Evolutionary conservation across 2,329 filamentous ascomycete species (phyloP), one percentile per base, ranked within the genome.

Genomic region (Aspergillus japonicus): DNA sequence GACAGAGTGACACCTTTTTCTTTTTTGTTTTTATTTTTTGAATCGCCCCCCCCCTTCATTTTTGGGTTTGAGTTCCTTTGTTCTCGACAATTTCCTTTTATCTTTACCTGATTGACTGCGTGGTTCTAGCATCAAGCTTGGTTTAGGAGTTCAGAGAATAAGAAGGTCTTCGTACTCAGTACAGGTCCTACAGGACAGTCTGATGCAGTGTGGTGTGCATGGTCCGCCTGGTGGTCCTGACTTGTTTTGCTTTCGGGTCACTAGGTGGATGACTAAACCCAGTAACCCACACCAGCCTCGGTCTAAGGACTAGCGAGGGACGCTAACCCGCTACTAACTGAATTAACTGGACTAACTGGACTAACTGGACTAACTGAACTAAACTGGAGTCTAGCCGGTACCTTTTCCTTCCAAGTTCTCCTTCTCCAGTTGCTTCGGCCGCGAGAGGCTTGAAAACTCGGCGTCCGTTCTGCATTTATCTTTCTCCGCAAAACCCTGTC

Each of bases 191-290:
- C 35, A 44, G 58, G 7, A 29, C 26, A 29, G 26, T 29, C 26
- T 29, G 26, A 8, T 29, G 26, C 26, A 29, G 26, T 10, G 26
- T 60, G 65, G 26, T 10, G 26, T 60, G 65, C 65, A 69, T 64
- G 63, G 64, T 61, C 60, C 67, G 63, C 60, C 57, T 51, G 58
- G 51, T 68, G 64, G 60, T 57, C 64, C 62, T 64, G 55, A 48
- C 50, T 50, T 58, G 59, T 60, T 52, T 59, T 61, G 57, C 58
- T 58, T 58, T 59, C 52, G 53, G 47, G 53, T 42, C 53, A 55
- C 61, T 57, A 49, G 48, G 54, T 58, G 42, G 48, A 31, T 52
- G 53, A 50, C 54, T 57, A 50, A 47, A 54, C 50, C n/a, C n/a
- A n/a, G n/a, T n/a, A n/a, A n/a, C n/a, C 50, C 47, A 54, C 47